Conservation (phyloP, 139 green algal genomes). For the Haematococcus sp. region DNA sequence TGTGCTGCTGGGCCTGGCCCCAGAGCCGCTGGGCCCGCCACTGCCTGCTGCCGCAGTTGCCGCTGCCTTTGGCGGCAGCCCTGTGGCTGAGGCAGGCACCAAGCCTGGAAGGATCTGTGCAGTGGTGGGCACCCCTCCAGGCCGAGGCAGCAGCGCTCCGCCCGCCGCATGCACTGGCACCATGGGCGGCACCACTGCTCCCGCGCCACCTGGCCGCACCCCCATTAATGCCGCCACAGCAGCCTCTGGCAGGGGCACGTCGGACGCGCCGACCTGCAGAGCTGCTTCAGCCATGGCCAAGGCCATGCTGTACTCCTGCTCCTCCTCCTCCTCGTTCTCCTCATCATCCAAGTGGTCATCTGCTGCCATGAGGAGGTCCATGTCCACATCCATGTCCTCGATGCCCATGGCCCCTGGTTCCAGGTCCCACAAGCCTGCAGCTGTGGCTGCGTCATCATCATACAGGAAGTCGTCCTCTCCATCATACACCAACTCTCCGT, state of each 20-base stretch:
- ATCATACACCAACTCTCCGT: slow-evolving; percentile 17
- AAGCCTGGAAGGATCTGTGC: too few relatives aligned
- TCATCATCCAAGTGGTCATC: slow-evolving; percentile 5
- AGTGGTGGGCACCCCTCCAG: too few relatives aligned
- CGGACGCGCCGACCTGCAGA: neutral
- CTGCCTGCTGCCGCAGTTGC: too few relatives aligned
- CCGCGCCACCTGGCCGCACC: too few relatives aligned
- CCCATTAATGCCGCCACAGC: neutral
- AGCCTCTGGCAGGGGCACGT: neutral
- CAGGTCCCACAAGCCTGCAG: neutral
- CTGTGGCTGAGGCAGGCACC: too few relatives aligned
- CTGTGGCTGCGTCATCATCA: neutral
- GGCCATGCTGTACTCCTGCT: neutral
- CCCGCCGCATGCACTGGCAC: too few relatives aligned
- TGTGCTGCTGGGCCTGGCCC: too few relatives aligned
- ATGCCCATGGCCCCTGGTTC: neutral
- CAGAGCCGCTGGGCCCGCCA: too few relatives aligned
- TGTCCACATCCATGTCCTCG: neutral
- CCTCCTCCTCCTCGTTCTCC: neutral
- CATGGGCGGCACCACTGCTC: too few relatives aligned
- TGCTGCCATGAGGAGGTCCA: neutral
- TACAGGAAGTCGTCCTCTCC: neutral
- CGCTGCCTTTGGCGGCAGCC: too few relatives aligned
- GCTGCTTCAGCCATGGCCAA: neutral
- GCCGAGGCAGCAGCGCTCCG: too few relatives aligned